Evolutionary conservation across 2,329 filamentous ascomycete genomes (phyloP).

Genomic region (Emergomyces pasteurianus): DNA sequence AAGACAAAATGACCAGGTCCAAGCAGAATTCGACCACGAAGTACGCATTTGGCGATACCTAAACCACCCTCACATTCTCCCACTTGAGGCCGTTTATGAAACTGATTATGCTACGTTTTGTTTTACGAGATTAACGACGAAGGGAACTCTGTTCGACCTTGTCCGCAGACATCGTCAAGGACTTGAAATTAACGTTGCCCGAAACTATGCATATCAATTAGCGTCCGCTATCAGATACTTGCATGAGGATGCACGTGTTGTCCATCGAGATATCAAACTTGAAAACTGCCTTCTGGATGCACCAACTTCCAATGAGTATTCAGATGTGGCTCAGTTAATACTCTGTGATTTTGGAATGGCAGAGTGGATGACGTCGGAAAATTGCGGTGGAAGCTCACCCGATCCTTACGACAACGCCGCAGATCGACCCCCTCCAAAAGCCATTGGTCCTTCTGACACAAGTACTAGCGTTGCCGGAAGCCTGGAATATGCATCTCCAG

Average conservation of each 20-base stretch:
- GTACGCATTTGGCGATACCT: constrained; percentile 56
- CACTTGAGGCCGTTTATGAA: constrained; percentile 52
- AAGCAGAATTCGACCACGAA: constrained; percentile 58
- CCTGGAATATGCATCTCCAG: constrained; percentile 42
- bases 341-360: constrained; percentile 60
- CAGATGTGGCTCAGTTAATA: constrained; percentile 39
- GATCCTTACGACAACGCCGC: constrained; percentile 37
- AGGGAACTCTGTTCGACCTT: constrained; percentile 53
- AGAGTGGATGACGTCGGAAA: constrained; percentile 50
- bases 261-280: constrained; percentile 57
- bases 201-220: constrained; percentile 51
- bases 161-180: constrained; percentile 45
- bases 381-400: constrained; percentile 35
- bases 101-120: constrained; percentile 58
- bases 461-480: constrained; percentile 50
- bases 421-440: constrained; percentile 37
- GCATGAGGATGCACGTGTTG: constrained; percentile 54
- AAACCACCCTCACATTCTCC: constrained; percentile 49
- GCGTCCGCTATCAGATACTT: constrained; percentile 54
- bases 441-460: constrained; percentile 44
- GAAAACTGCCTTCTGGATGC: constrained; percentile 50
- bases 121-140: constrained; percentile 52
- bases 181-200: constrained; percentile 40
- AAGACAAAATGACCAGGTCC: constrained; percentile 51
- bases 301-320: constrained; percentile 35